A percentile compares a stretch with the other conserved stretches of the same genome.
These are phyloP conservation scores for Daldinia sp. DNA, from an alignment of 2,329 filamentous ascomycete genomes.

Conservation along the genomic window DNA sequence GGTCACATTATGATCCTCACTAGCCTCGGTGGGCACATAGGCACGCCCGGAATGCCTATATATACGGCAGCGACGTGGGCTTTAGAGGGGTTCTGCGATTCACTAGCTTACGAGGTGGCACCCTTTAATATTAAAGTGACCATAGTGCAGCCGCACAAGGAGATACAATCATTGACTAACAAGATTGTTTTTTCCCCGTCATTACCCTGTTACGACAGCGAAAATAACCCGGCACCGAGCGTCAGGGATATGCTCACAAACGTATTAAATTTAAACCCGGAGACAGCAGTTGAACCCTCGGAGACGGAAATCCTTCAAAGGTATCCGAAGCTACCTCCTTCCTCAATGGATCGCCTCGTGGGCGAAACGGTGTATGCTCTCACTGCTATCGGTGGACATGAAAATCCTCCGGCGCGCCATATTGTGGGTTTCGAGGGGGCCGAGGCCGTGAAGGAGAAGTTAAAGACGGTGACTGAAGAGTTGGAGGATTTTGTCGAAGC, in stretches of 20 bases:
- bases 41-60: slow-evolving; percentile 88
- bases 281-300: slow-evolving; percentile 59
- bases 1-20: slow-evolving; percentile 92
- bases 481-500: slow-evolving; percentile 95
- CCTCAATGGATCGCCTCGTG: slow-evolving; percentile 76
- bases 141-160: slow-evolving; percentile 94
- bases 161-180: slow-evolving; percentile 87
- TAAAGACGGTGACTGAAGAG: slow-evolving; percentile 96
- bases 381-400: slow-evolving; percentile 90
- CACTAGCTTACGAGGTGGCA: slow-evolving; percentile 92
- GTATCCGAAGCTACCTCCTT: slow-evolving; percentile 75
- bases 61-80: slow-evolving; percentile 95
- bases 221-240: slow-evolving; percentile 78
- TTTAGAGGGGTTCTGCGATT: slow-evolving; percentile 94
- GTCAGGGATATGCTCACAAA: slow-evolving; percentile 84
- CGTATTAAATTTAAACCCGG: slow-evolving; percentile 78
- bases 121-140: slow-evolving; percentile 98
- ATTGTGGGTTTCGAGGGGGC: slow-evolving; percentile 93
- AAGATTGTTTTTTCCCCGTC: slow-evolving; percentile 84
- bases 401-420: slow-evolving; percentile 92
- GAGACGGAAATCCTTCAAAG: slow-evolving; percentile 65
- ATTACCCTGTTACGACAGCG: slow-evolving; percentile 69
- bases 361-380: slow-evolving; percentile 91
- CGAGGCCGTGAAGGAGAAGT: slow-evolving; percentile 88
- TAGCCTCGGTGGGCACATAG: slow-evolving; percentile 90